A percentile compares a stretch with the other conserved stretches of the same genome.
Evolutionary conservation across 495 filamentous ascomycete genomes (phyloP).

Genomic region (Aspergillus hancockii): DNA sequence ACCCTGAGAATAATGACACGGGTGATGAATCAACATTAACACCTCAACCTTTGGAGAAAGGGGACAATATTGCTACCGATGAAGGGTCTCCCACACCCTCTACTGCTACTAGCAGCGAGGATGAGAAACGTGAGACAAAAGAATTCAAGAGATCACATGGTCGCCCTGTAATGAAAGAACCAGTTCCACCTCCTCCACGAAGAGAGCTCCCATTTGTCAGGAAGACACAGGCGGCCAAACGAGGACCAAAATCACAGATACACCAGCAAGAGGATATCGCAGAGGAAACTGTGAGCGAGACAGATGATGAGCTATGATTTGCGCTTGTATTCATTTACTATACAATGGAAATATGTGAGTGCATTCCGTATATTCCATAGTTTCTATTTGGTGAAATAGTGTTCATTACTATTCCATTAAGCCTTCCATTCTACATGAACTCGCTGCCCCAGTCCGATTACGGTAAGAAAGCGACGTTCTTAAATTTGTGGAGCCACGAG

Average conservation of each 20-base stretch:
- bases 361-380: neutral
- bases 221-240: constrained; percentile 7
- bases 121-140: neutral
- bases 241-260: neutral
- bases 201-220: constrained; percentile 43
- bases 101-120: constrained; percentile 7
- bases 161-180: constrained; percentile 18
- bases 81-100: constrained; percentile 20
- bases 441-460: too few relatives aligned
- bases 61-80: constrained; percentile 42
- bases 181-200: constrained; percentile 32
- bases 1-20: constrained; percentile 35
- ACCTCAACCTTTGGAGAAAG: constrained; percentile 36
- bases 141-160: neutral
- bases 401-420: too few relatives aligned
- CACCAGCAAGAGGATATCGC: constrained; percentile 16
- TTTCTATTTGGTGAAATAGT: neutral
- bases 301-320: constrained; percentile 52
- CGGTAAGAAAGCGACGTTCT: neutral
- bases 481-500: neutral
- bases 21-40: constrained; percentile 42
- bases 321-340: neutral
- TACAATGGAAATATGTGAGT: neutral
- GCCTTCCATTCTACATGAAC: too few relatives aligned
- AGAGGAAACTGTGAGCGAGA: constrained; percentile 46